Evolutionary conservation across 1,284 basidiomycete species (phyloP), one percentile per base, ranked within the genome.

Genomic region (Microbotryum scabiosae): DNA sequence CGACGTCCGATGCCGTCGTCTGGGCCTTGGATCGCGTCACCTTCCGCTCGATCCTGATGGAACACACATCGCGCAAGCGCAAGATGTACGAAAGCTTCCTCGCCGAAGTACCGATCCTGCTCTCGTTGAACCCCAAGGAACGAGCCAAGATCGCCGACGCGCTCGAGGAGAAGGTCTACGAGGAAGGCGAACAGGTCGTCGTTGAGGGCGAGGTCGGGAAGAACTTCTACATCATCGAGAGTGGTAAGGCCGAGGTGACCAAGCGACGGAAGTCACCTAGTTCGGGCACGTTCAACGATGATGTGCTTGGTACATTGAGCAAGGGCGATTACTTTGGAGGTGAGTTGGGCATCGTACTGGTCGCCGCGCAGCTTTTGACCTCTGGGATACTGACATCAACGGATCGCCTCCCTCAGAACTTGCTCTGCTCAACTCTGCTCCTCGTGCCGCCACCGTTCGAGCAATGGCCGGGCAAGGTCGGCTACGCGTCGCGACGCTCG

Each of bases 281-380:
- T 43, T n/a, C 43, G 36, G 79, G 77, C 28, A 82, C 82, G 9
- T 81, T 83, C 50, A 75, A 78, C 63, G 78, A 79, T 54, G 86
- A 88, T 67, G 79, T 85, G 25, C 88, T 97, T 14, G 88, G 87
- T 20, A 82, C 79, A 60, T 82, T 90, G 56, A 82, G 80, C 70
- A 89, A 91, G 71, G 94, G 94, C 16, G 93, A 98, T 76, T 98
- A 97, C 81, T 98, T 98, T 79, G 94, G 94, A 76, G 92, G 92
- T 90, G 70, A 72, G 85, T 76, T 4, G 36, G 36, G 30, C 8
- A 30, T 12, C 28, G 20, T 23, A 8, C 10, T 14, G 20, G 23
- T 18, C 28, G 47, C 16, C 21, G 16, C 47, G 9, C 36, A 18
- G 9, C 14, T 32, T 41, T 45, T n/a, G 51, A 16, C 14, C 36